Evolutionary conservation across 768 basidiomycete species (phyloP).

Genomic region (Suillus paluster): DNA sequence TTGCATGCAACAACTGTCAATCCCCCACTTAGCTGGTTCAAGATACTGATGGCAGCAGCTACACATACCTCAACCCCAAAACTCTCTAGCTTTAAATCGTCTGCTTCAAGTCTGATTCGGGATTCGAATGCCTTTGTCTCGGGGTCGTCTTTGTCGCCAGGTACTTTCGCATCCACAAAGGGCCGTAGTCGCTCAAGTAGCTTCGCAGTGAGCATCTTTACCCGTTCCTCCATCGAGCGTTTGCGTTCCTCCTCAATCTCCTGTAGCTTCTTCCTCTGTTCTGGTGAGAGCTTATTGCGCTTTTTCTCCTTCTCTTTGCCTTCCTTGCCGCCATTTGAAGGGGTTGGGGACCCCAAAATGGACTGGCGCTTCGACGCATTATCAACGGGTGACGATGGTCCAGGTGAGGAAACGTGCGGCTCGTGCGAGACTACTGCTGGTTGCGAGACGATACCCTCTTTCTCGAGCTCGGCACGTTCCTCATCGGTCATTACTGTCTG

Average conservation of each 20-base stretch:
- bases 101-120: slow-evolving; percentile 81
- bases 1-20: slow-evolving; percentile 80
- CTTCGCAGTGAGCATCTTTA: slow-evolving; percentile 76
- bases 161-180: slow-evolving; percentile 87
- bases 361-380: slow-evolving; percentile 19
- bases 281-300: slow-evolving; percentile 65
- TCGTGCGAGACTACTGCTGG: slow-evolving; percentile 20
- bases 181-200: slow-evolving; percentile 85
- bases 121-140: slow-evolving; percentile 83
- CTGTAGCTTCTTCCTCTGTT: slow-evolving; percentile 84
- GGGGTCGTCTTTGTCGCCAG: slow-evolving; percentile 78
- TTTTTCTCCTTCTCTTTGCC: slow-evolving; percentile 47
- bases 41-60: background rate
- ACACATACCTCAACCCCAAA: slow-evolving; percentile 89
- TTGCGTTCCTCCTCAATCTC: slow-evolving; percentile 82
- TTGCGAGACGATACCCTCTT: slow-evolving; percentile 51
- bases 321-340: slow-evolving; percentile 26
- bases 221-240: slow-evolving; percentile 78
- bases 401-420: slow-evolving; percentile 11
- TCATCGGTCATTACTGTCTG: slow-evolving; percentile 91
- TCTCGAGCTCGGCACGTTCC: slow-evolving; percentile 87
- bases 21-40: background rate
- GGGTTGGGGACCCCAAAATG: slow-evolving; percentile 18
- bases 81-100: slow-evolving; percentile 95
- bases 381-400: slow-evolving; percentile 23